phyloP scores from a whole-genome alignment of 495 filamentous ascomycete genomes.

The Lasiosphaeria hispida region DNA sequence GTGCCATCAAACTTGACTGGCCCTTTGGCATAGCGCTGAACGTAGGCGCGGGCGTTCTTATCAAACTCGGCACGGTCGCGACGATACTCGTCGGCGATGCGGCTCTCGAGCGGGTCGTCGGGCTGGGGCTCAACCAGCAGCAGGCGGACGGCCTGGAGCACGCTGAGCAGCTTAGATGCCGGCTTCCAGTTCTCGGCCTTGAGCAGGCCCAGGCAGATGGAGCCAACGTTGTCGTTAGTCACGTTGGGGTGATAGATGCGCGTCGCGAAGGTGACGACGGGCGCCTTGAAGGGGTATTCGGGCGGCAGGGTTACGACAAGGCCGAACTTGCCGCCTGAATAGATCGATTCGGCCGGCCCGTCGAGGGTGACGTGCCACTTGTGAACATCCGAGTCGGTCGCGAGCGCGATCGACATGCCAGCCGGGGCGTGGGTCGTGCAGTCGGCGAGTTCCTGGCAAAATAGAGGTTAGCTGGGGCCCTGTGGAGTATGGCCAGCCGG shows the following conservation, averaged over 20 bases:
- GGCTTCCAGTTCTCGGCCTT: conserved; percentile 95
- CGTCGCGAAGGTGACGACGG: conserved; percentile 79
- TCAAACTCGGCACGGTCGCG: conserved; percentile 71
- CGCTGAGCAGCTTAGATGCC: conserved; percentile 67
- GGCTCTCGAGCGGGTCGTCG: conserved; percentile 87
- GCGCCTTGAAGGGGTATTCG: conserved; percentile 95
- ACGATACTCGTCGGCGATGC: conserved; percentile 83
- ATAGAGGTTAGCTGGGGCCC: neutral
- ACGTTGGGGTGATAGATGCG: conserved; percentile 99
- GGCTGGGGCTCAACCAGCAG: conserved; percentile 85
- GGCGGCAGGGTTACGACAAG: conserved; percentile 72
- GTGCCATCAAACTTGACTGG: conserved; percentile 23
- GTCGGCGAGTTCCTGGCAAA: conserved; percentile 66
- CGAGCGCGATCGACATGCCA: conserved; percentile 63
- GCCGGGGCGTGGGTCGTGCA: conserved; percentile 60
- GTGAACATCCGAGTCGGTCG: conserved; percentile 72
- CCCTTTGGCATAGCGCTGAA: conserved; percentile 68
- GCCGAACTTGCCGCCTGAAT: conserved; percentile 76
- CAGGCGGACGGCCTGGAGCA: conserved; percentile 75
- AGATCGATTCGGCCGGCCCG: conserved; percentile 69
- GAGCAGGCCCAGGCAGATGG: conserved; percentile 88
- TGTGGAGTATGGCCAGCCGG: neutral
- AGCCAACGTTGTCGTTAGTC: conserved; percentile 84
- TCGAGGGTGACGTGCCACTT: conserved; percentile 79
- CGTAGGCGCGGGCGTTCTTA: conserved; percentile 80